These are phyloP conservation scores for Earliella scabrosa DNA, from an alignment of 1,284 basidiomycete genomes.

Conservation along the genomic window DNA sequence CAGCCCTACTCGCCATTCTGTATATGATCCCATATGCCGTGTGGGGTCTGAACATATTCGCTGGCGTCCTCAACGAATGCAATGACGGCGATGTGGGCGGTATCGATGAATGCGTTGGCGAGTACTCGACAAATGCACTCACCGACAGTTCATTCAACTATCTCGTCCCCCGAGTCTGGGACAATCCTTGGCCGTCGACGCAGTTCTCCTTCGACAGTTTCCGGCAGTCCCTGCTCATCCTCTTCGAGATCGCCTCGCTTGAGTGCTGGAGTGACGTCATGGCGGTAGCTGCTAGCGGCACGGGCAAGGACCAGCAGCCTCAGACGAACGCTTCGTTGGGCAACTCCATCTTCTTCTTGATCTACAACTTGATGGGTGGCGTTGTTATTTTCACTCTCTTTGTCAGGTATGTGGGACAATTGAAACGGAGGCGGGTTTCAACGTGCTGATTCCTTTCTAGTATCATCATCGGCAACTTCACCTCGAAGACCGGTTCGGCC, in stretches of 20 bases:
- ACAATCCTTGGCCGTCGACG: slow-evolving; percentile 84
- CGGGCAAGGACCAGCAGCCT: slow-evolving; percentile 72
- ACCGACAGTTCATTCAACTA: slow-evolving; percentile 62
- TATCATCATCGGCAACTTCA: slow-evolving; percentile 97
- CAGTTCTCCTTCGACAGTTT: slow-evolving; percentile 94
- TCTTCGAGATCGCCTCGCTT: slow-evolving; percentile 96
- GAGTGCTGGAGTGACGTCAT: slow-evolving; percentile 98
- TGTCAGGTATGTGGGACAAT: slow-evolving; percentile 62
- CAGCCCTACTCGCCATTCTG: slow-evolving; percentile 89
- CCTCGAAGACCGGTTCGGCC: slow-evolving; percentile 82
- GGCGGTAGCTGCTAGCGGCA: slow-evolving; percentile 82
- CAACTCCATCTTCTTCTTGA: slow-evolving; percentile 92
- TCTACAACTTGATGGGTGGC: slow-evolving; percentile 93
- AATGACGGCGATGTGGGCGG: slow-evolving; percentile 72
- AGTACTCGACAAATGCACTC: slow-evolving; percentile 62
- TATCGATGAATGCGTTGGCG: slow-evolving; percentile 73
- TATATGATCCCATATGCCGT: slow-evolving; percentile 98
- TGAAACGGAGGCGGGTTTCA: not conserved
- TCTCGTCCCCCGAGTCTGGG: slow-evolving; percentile 87
- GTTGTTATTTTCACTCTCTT: slow-evolving; percentile 91
- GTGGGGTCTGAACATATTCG: slow-evolving; percentile 96
- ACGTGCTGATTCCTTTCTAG: slow-evolving; percentile 39
- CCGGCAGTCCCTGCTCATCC: slow-evolving; percentile 83
- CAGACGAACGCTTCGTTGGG: slow-evolving; percentile 72
- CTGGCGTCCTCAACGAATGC: slow-evolving; percentile 85